Base-by-base conservation (phyloP, 345 rosid species). In the Dovyalis caffra region DNA sequence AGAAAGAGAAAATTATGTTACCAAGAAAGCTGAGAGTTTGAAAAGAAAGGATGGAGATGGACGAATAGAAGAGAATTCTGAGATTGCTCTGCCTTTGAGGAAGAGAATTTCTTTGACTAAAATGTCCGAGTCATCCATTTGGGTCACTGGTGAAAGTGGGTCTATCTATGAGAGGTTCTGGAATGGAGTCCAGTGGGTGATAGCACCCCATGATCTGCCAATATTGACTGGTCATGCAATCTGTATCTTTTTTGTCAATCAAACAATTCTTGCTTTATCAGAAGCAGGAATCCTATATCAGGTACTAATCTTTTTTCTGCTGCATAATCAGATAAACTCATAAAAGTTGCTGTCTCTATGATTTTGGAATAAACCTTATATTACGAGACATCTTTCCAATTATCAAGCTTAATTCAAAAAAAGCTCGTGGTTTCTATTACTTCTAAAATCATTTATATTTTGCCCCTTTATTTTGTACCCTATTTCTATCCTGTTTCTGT, bases 141-240 rank as follows among this genome's bases (percentile, higher is more conserved):
- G 95, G 95, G 79, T 90, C 47, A 88, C 92, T 14, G 90, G 92
- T 37, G 84, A 85, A 73, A 89, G 95, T 71, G 90, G 95, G 47
- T 81, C 87, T 4, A 84, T 87, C 74, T 86, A 88, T 60, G 92
- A 90, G 85, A 85, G 92, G 83, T 90, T 85, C 75, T 90, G 92
- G 92, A 90, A 90, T 83, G 90, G 92, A 69, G 89, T 89, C 16
- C 91, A 85, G 76, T 89, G 92, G 95, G 92, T 86, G 65, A 74
- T 86, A 63, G 92, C 90, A 10, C 95, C 90, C 9, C 95, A 86
- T 74, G 89, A 89, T 68, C 83, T 88, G 33, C 87, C 88, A 5
- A 0, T 75, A 29, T 70, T 82, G 21, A 85, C 88, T 21, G 95
- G 88, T 31, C 78, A 63, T 15, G 91, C 90, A 12, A 69, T 76